These are phyloP conservation scores for Alternaria alternata DNA, from an alignment of 2,329 filamentous ascomycete genomes.

Conservation along the genomic window DNA sequence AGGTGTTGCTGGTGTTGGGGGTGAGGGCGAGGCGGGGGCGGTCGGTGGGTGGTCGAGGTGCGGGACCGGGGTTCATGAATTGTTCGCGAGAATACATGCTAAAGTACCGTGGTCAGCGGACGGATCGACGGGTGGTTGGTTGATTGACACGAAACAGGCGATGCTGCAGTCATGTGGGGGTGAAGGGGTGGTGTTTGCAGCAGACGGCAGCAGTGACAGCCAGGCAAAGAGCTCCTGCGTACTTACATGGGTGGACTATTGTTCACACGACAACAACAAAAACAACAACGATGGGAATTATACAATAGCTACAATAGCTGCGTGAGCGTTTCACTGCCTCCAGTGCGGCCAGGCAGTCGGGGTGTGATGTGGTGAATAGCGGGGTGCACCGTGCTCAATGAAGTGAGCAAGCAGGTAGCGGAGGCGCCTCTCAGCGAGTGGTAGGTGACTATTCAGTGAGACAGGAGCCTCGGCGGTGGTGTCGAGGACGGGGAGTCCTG, in stretches of 20 bases:
- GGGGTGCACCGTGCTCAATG: slow-evolving; percentile 32
- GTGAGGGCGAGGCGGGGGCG: slow-evolving; percentile 83
- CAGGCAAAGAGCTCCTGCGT: slow-evolving; percentile 8
- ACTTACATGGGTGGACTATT: slow-evolving; percentile 39
- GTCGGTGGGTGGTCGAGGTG: slow-evolving; percentile 86
- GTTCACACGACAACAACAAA: slow-evolving; percentile 27
- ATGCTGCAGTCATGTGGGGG: slow-evolving; percentile 3
- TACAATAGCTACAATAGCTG: slow-evolving; percentile 20
- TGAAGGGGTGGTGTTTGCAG: neutral
- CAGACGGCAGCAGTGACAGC: slow-evolving; percentile 2
- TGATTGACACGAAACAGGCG: neutral
- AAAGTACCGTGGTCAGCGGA: slow-evolving; percentile 24
- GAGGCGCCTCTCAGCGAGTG: slow-evolving; percentile 1
- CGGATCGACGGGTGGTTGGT: slow-evolving; percentile 4
- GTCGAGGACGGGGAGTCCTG: slow-evolving; percentile 15
- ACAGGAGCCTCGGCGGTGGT: slow-evolving; percentile 2
- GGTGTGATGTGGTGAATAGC: slow-evolving; percentile 36
- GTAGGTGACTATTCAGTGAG: slow-evolving; percentile 1
- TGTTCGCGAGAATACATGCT: slow-evolving; percentile 69
- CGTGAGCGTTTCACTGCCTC: slow-evolving; percentile 19
- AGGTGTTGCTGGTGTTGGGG: slow-evolving; percentile 70
- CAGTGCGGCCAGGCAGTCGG: slow-evolving; percentile 16
- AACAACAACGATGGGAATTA: neutral
- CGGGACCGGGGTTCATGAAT: slow-evolving; percentile 97
- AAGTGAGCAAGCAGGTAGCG: slow-evolving; percentile 18